Evolutionary conservation across 2,329 filamentous ascomycete species (phyloP), one percentile per base, ranked within the genome.

Genomic region (Grosmannia clavigera): DNA sequence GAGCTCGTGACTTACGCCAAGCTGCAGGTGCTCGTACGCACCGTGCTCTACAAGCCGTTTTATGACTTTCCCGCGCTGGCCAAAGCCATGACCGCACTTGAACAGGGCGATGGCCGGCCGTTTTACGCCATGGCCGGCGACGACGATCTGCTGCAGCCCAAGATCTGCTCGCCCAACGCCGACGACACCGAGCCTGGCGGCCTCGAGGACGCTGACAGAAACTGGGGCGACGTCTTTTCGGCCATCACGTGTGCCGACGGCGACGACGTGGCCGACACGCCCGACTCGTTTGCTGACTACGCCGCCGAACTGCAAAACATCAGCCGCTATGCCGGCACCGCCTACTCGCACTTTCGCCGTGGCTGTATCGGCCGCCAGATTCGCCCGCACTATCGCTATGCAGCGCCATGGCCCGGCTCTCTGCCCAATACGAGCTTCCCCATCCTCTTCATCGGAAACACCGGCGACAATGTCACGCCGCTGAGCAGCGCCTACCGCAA

Each of bases 1-100:
- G 69, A 75, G 60, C 65, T 81, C 19, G 68, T 81, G 55, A 80
- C 77, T 2, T 80, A 79, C 69, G 75, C 74, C 33, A 71, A 73
- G 57, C 63, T 81, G 43, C 75, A 77, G 65, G 66, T 69, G 7
- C 69, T 78, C 12, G 72, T 77, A 14, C 72, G 74, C 5, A 69
- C 69, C 1, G 67, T 71, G 3, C 65, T 80, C 29, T 81, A 81
- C 65, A 68, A 69, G 35, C 78, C 78, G 0, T 69, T 77, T 4
- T 63, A 65, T 55, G 67, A 67, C 46, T 78, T 79, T 61, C 70
- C 70, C 19, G 64, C 61, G 29, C 70, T 81, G 53, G 77, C 80
- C 19, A 61, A 64, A 3, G 70, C 75, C 3, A 69, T 80, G 38
- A 71, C 72, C 1, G 72, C 69, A 0, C 69, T 79, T 5, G 75